Percentiles rank a stretch among this genome's conserved stretches.
These are phyloP conservation scores for Vicia faba DNA, from an alignment of 306 rosid species.

Conservation along the genomic window DNA sequence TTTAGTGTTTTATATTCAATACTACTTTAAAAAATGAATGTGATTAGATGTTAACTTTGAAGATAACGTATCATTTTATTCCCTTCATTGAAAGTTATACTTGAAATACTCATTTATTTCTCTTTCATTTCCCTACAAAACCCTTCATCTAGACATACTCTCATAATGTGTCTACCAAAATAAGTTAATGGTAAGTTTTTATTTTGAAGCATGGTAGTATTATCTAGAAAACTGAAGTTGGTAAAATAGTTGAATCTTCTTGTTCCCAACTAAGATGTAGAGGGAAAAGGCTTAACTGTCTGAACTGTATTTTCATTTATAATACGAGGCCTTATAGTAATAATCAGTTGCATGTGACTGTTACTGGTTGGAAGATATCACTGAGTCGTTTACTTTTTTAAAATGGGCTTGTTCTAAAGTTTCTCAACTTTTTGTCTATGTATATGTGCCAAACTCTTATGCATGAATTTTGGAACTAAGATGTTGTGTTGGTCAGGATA, in stretches of 20 bases:
- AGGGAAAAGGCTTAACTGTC: slow-evolving; percentile 7
- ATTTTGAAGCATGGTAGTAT: neutral
- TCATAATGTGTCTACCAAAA: neutral
- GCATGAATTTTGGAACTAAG: slow-evolving; percentile 6
- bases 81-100: too few species aligned
- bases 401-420: neutral
- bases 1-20: too few species aligned
- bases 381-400: neutral
- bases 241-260: slow-evolving; percentile 5
- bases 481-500: slow-evolving; percentile 64
- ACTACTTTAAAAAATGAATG: too few species aligned
- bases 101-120: too few species aligned
- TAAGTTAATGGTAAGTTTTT: neutral
- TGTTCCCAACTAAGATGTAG: slow-evolving; percentile 3
- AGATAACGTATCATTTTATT: neutral
- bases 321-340: neutral
- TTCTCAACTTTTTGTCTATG: neutral
- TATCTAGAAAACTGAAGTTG: slow-evolving; percentile 26
- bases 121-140: neutral
- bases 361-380: neutral
- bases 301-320: slow-evolving; percentile 13
- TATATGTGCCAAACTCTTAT: slow-evolving; percentile 5
- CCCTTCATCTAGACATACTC: neutral
- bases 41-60: neutral
- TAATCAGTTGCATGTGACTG: slow-evolving; percentile 25